A percentile compares a stretch with the other conserved stretches of the same genome.
phyloP scores from a whole-genome alignment of 768 basidiomycete genomes.

The Xerocomellus dryophilus region DNA sequence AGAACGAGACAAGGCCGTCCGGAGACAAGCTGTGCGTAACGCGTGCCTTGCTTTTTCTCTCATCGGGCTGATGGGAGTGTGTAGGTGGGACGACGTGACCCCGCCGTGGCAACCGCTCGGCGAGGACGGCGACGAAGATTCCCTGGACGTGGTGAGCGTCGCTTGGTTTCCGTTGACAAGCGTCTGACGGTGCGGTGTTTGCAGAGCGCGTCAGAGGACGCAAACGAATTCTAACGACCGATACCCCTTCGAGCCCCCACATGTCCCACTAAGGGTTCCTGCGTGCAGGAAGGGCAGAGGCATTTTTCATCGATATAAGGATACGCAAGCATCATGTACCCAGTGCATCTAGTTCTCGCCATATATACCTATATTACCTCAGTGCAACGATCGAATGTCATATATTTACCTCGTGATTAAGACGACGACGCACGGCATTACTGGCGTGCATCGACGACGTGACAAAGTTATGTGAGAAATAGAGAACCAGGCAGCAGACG shows the following conservation, averaged over 20 bases:
- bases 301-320: no score
- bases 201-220: background rate
- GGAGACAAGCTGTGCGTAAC: slow-evolving; percentile 22
- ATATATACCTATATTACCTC: no score
- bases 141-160: slow-evolving; percentile 9
- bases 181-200: no score
- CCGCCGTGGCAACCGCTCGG: slow-evolving; percentile 27
- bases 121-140: slow-evolving; percentile 26
- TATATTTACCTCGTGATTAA: background rate
- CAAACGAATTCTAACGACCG: background rate
- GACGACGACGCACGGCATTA: background rate
- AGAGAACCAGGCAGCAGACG: slow-evolving; percentile 7
- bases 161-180: no score
- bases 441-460: no score
- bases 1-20: background rate
- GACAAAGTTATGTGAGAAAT: background rate
- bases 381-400: background rate
- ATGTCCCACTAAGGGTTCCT: no score
- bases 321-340: background rate
- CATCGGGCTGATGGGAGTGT: slow-evolving; percentile 1
- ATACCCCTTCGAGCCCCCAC: no score
- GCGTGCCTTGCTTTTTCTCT: background rate
- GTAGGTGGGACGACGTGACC: slow-evolving; percentile 19
- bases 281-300: no score
- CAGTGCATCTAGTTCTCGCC: background rate